phyloP scores from a whole-genome alignment of 345 rosid species.

The Ailanthus altissimus region DNA sequence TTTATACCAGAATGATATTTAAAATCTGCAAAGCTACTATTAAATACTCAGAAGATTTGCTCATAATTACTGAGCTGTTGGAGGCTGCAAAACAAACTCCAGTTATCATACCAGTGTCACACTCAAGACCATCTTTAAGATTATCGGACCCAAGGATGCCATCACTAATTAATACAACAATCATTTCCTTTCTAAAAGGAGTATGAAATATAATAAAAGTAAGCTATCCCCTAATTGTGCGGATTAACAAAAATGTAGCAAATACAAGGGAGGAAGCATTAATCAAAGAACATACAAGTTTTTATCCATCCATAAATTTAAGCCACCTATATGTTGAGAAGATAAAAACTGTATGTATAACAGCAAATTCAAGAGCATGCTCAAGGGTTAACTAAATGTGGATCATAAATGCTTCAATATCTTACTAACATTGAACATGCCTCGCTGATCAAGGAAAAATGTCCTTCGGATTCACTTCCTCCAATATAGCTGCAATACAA shows the following conservation, averaged over 20 bases:
- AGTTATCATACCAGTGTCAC: background rate
- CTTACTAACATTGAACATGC: slow-evolving; percentile 95
- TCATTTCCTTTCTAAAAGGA: background rate
- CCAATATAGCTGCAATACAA: slow-evolving; percentile 70
- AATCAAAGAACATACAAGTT: background rate
- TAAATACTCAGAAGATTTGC: background rate
- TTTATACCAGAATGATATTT: background rate
- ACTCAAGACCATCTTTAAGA: background rate
- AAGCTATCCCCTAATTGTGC: background rate
- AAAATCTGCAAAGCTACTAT: background rate
- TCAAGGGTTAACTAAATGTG: background rate
- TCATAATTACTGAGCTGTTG: background rate
- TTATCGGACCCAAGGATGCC: background rate
- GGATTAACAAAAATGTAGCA: background rate
- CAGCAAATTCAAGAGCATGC: background rate
- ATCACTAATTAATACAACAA: background rate
- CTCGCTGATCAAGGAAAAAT: slow-evolving; percentile 87
- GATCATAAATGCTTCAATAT: slow-evolving; percentile 4
- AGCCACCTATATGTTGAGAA: background rate
- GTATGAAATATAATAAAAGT: background rate
- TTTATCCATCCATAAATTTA: background rate
- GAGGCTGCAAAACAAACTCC: background rate
- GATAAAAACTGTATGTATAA: background rate
- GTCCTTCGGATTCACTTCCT: slow-evolving; percentile 89
- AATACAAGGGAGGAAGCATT: background rate